Evolutionary conservation across 345 rosid species (phyloP).

Genomic region (Carallia brachiata): DNA sequence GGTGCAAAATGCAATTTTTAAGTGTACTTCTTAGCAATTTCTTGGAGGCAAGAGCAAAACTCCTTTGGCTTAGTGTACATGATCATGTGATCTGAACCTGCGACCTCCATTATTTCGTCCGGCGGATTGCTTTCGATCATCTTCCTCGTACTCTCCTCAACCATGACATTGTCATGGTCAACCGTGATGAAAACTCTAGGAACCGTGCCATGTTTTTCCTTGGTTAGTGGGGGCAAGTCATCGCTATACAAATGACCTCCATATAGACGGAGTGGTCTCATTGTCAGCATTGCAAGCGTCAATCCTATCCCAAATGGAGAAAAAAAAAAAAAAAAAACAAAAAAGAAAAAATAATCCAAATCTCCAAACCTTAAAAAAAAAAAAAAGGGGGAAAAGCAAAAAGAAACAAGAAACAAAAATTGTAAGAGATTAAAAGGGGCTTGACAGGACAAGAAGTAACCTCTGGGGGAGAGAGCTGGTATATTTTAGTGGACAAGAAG

Average conservation of each 20-base stretch:
- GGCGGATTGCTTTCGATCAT: constrained; percentile 27
- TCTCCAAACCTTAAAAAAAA: too few relatives aligned
- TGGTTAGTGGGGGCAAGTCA: constrained; percentile 2
- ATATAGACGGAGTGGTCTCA: too few relatives aligned
- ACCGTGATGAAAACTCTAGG: constrained; percentile 27
- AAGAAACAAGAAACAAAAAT: too few relatives aligned
- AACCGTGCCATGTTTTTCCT: constrained; percentile 12
- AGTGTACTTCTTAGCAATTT: constrained; percentile 9
- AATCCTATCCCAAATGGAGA: too few relatives aligned
- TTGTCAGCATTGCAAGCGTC: too few relatives aligned
- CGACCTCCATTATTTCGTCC: constrained; percentile 25
- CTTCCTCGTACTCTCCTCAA: constrained; percentile 24
- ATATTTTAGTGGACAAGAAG: constrained; percentile 28
- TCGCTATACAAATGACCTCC: too few relatives aligned
- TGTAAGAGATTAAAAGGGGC: too few relatives aligned
- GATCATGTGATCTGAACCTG: constrained; percentile 38
- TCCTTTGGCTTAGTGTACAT: constrained; percentile 29
- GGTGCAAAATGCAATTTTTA: not conserved
- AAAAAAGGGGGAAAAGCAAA: too few relatives aligned
- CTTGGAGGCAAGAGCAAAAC: constrained; percentile 20
- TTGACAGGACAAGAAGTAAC: constrained; percentile 5
- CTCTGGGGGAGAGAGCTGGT: constrained; percentile 47
- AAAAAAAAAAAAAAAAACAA: too few relatives aligned
- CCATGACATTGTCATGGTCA: constrained; percentile 14
- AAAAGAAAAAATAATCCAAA: too few relatives aligned